These are phyloP conservation scores for Chlorencoelia australis DNA, from an alignment of 2,329 filamentous ascomycete genomes.

Conservation along the genomic window DNA sequence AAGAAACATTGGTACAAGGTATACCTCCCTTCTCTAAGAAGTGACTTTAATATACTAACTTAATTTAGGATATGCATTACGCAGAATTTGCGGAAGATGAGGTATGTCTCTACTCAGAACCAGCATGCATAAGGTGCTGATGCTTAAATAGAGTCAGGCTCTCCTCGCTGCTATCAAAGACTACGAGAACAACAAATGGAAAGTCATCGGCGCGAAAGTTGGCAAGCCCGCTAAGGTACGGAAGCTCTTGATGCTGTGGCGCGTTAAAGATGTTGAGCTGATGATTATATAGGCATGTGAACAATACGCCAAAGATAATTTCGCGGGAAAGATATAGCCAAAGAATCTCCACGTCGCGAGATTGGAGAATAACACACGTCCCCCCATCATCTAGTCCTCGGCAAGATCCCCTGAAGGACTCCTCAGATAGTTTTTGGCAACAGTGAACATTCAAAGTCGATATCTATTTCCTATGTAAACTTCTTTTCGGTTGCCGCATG, in stretches of 20 bases:
- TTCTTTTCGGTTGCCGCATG: too few relatives aligned
- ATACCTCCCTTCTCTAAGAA: conserved; percentile 11
- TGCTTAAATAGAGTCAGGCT: conserved; percentile 35
- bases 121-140: conserved; percentile 16
- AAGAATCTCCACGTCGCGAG: neutral
- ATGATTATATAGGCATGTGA: conserved; percentile 55
- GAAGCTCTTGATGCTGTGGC: too few relatives aligned
- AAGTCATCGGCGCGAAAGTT: conserved; percentile 90
- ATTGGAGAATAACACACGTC: too few relatives aligned
- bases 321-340: conserved; percentile 31
- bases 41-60: conserved; percentile 3
- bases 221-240: conserved; percentile 89
- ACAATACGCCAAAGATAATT: conserved; percentile 95
- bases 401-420: too few relatives aligned
- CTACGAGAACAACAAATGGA: conserved; percentile 98
- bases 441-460: too few relatives aligned
- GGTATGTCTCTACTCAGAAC: conserved; percentile 40
- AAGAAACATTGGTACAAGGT: conserved; percentile 99
- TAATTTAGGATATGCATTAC: conserved; percentile 87
- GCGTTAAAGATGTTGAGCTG: conserved; percentile 11
- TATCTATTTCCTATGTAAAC: too few relatives aligned
- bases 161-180: conserved; percentile 93
- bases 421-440: too few relatives aligned
- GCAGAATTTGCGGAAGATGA: conserved; percentile 97
- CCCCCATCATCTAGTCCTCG: too few relatives aligned